Conservation (phyloP, 2,329 filamentous ascomycete genomes). For the Cytospora piceicola region DNA sequence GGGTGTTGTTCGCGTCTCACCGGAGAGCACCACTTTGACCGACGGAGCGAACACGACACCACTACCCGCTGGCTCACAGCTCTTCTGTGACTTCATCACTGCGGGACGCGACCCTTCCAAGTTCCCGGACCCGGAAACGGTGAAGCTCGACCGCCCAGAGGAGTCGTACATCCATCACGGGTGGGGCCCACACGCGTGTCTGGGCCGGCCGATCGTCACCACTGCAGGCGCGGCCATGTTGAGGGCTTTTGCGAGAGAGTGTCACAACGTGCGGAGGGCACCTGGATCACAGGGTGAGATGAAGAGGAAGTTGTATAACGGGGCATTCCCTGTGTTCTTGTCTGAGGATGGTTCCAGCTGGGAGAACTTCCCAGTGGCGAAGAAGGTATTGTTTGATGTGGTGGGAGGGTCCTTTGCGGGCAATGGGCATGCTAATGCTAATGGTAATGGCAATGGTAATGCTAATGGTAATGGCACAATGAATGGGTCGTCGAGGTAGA, state of each 20-base stretch:
- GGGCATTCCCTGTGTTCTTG: conserved; percentile 11
- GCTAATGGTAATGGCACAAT: background rate
- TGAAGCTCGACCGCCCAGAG: conserved; percentile 9
- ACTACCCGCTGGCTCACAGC: conserved; percentile 6
- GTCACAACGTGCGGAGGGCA: conserved; percentile 9
- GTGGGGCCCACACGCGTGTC: conserved; percentile 9
- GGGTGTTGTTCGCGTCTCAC: conserved; percentile 2
- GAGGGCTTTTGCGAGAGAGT: conserved; percentile 6
- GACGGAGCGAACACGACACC: background rate
- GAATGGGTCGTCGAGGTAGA: background rate
- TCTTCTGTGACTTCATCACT: conserved; percentile 5
- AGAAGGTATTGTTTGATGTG: conserved; percentile 12
- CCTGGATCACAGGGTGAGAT: conserved; percentile 10
- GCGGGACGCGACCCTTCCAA: conserved; percentile 10
- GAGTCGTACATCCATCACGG: conserved; percentile 15
- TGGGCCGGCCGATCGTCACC: conserved; percentile 6
- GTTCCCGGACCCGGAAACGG: background rate
- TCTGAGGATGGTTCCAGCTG: conserved; percentile 8
- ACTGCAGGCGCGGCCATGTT: conserved; percentile 14
- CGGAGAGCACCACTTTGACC: conserved; percentile 10
- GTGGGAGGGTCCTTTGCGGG: background rate
- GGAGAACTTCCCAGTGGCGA: conserved; percentile 9
- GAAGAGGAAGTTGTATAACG: conserved; percentile 4
- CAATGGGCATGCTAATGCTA: background rate
- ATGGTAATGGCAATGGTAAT: background rate